A percentile compares a stretch with the other conserved stretches of the same genome.
Conservation (phyloP, 2,329 filamentous ascomycete species). For the Epichloe festucae region DNA sequence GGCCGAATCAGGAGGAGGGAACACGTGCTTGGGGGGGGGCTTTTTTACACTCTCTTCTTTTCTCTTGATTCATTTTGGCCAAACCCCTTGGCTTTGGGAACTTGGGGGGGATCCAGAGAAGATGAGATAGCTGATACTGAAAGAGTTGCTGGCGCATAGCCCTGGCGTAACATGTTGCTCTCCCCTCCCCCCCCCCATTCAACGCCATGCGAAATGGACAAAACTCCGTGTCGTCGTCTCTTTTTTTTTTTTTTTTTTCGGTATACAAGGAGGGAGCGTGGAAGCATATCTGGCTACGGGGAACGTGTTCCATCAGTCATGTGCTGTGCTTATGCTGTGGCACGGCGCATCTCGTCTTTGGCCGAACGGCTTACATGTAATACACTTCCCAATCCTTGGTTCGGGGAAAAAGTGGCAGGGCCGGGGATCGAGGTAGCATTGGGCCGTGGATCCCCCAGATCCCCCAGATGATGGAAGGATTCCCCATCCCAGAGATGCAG, state of each 20-base stretch:
- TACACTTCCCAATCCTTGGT: too few species aligned
- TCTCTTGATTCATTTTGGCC: neutral
- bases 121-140: too few species aligned
- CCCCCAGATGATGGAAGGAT: neutral
- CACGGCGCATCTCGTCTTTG: neutral
- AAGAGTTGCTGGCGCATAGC: neutral
- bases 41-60: neutral
- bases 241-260: neutral
- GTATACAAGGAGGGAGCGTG: neutral
- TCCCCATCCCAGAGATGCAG: too few species aligned
- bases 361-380: neutral
- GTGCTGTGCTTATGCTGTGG: neutral
- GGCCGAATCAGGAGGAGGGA: conserved; percentile 6
- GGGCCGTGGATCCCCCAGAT: conserved; percentile 1
- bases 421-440: neutral
- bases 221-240: neutral
- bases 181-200: neutral
- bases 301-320: neutral
- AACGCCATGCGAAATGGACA: neutral
- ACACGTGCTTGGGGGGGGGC: neutral
- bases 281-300: neutral
- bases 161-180: neutral
- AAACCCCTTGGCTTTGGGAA: neutral
- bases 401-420: neutral
- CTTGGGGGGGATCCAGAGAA: neutral